Percentiles rank a stretch among this genome's conserved stretches.
Conservation (phyloP, 192 early-diverging fungal species). For the Coemansia sp. region DNA sequence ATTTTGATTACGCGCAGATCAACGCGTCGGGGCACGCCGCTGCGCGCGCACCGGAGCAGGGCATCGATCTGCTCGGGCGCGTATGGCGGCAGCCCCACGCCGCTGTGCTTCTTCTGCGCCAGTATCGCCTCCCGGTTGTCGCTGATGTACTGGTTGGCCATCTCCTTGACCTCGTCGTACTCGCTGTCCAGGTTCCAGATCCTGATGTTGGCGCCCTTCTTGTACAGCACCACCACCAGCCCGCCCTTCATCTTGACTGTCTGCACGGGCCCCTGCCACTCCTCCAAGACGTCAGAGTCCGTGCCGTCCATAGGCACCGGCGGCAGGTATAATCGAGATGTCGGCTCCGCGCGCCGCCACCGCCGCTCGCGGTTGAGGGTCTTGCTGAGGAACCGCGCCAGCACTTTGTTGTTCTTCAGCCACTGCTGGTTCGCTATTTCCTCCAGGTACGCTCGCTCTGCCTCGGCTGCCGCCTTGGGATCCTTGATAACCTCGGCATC, state of each 20-base stretch:
- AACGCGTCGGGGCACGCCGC: conserved; percentile 1
- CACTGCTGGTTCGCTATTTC: conserved; percentile 37
- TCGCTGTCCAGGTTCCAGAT: conserved; percentile 26
- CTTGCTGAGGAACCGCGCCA: conserved; percentile 31
- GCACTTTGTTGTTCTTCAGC: conserved; percentile 29
- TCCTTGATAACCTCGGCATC: neutral
- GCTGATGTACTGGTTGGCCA: conserved; percentile 19
- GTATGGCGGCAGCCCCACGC: conserved; percentile 16
- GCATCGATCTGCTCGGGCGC: conserved; percentile 10
- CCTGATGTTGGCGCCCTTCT: conserved; percentile 11
- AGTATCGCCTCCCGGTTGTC: conserved; percentile 16
- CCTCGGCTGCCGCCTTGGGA: neutral
- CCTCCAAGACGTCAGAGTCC: conserved; percentile 27
- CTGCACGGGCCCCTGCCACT: conserved; percentile 37
- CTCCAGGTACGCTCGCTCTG: conserved; percentile 10
- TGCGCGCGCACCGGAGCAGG: conserved; percentile 19
- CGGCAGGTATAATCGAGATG: conserved; percentile 31
- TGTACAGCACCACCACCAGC: conserved; percentile 25
- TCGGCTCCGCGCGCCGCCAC: conserved; percentile 27
- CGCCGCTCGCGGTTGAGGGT: conserved; percentile 31
- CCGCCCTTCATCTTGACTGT: conserved; percentile 39
- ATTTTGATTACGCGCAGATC: conserved; percentile 9
- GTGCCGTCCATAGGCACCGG: conserved; percentile 41
- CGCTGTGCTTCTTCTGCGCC: conserved; percentile 32
- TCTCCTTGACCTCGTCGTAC: conserved; percentile 16